phyloP scores from a whole-genome alignment of 1,284 basidiomycete species.

The Ustilago tritici region DNA sequence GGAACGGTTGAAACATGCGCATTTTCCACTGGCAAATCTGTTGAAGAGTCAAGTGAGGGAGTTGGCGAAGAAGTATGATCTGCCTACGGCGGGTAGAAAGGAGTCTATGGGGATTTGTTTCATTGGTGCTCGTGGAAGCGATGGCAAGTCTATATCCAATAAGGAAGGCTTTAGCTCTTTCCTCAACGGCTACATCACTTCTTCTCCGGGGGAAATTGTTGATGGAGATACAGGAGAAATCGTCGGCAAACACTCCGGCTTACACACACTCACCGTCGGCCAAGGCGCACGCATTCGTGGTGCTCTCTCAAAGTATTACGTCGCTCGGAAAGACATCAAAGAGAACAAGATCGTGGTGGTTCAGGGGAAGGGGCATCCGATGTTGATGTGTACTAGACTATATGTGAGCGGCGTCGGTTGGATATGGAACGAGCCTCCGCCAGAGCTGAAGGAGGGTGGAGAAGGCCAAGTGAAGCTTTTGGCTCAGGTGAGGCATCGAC shows the following conservation, averaged over 20 bases:
- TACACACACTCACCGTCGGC: constrained; percentile 91
- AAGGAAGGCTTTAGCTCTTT: constrained; percentile 37
- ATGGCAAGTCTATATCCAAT: constrained; percentile 21
- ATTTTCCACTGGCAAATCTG: constrained; percentile 74
- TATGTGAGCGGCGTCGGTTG: constrained; percentile 36
- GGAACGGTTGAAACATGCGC: constrained; percentile 72
- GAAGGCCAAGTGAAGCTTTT: constrained; percentile 75
- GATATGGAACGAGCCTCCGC: constrained; percentile 30
- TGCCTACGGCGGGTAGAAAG: constrained; percentile 82
- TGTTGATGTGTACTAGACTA: constrained; percentile 73
- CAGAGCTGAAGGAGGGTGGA: constrained; percentile 71
- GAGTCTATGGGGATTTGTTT: constrained; percentile 99
- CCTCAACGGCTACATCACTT: constrained; percentile 78
- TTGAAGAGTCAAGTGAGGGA: constrained; percentile 76
- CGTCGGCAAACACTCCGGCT: constrained; percentile 79
- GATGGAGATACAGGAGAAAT: constrained; percentile 74
- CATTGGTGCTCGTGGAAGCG: constrained; percentile 76
- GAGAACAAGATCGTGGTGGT: constrained; percentile 81
- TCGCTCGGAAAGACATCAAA: constrained; percentile 78
- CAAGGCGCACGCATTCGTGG: constrained; percentile 80
- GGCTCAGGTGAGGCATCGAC: constrained; percentile 81
- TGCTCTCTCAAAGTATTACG: constrained; percentile 77
- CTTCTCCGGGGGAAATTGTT: constrained; percentile 78
- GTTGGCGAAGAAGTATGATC: constrained; percentile 77
- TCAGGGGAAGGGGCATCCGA: constrained; percentile 78